These are phyloP conservation scores for Linnemannia elongata DNA, from an alignment of 192 early-diverging fungal genomes.

Conservation along the genomic window DNA sequence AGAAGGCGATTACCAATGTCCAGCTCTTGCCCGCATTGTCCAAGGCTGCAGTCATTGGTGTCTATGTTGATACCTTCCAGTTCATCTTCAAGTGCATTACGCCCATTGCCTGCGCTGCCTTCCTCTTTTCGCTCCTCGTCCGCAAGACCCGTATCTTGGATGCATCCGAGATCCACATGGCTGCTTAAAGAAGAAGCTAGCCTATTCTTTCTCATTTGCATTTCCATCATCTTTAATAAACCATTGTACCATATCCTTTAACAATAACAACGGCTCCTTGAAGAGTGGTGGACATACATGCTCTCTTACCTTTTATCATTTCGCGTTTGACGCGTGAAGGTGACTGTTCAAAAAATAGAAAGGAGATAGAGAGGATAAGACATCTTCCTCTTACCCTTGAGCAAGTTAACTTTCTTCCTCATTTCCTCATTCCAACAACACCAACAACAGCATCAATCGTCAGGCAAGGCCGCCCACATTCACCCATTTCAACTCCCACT, in stretches of 20 bases:
- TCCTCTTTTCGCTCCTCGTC: constrained; percentile 61
- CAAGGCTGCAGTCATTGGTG: constrained; percentile 51
- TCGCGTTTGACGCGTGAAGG: too few species aligned
- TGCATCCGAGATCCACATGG: constrained; percentile 32
- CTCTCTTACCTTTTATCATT: too few species aligned
- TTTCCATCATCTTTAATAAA: background rate
- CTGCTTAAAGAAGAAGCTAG: constrained; percentile 19
- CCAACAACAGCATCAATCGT: too few species aligned
- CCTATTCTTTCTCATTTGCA: background rate
- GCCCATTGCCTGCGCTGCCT: constrained; percentile 61
- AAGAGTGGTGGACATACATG: too few species aligned
- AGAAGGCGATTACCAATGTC: constrained; percentile 33
- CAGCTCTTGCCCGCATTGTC: constrained; percentile 46
- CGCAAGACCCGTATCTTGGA: constrained; percentile 38
- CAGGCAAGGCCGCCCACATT: background rate
- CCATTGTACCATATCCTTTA: background rate
- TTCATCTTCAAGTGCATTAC: constrained; percentile 66
- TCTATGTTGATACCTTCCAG: constrained; percentile 67
- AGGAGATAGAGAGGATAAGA: too few species aligned
- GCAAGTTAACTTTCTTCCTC: too few species aligned
- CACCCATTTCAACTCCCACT: background rate
- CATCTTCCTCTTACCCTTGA: too few species aligned
- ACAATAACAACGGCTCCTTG: background rate
- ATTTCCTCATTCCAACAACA: too few species aligned
- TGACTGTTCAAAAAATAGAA: too few species aligned